These are phyloP conservation scores for Dendrobium nobile DNA, from an alignment of 106 monocot species.

Conservation along the genomic window DNA sequence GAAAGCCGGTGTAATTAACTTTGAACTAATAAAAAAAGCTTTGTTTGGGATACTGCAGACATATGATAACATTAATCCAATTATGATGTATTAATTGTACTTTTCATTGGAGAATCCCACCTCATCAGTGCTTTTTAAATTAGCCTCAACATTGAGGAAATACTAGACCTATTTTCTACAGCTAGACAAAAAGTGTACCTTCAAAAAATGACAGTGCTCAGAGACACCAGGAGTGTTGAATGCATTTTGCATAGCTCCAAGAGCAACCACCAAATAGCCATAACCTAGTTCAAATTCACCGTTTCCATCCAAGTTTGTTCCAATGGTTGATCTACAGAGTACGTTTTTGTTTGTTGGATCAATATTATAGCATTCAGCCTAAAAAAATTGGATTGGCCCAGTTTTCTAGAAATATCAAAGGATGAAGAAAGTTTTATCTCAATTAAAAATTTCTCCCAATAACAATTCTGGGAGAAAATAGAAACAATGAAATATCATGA, in stretches of 20 bases:
- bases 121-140: not conserved
- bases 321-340: constrained; percentile 42
- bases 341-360: constrained; percentile 68
- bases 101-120: not conserved
- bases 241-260: constrained; percentile 84
- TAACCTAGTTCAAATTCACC: constrained; percentile 91
- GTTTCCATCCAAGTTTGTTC: constrained; percentile 70
- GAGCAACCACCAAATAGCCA: constrained; percentile 72
- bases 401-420: constrained; percentile 43
- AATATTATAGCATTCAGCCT: constrained; percentile 86
- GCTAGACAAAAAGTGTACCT: constrained; percentile 34
- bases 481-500: not conserved
- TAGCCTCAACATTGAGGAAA: not conserved
- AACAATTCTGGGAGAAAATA: not conserved
- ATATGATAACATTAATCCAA: not conserved
- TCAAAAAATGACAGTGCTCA: constrained; percentile 88
- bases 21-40: not conserved
- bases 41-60: not conserved
- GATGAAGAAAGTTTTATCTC: not conserved
- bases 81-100: not conserved
- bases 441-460: not conserved
- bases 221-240: constrained; percentile 92
- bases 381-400: constrained; percentile 56
- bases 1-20: not conserved
- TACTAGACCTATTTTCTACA: not conserved